Conservation (phyloP, 2,329 filamentous ascomycete genomes). For the Myriangium duriaei region DNA sequence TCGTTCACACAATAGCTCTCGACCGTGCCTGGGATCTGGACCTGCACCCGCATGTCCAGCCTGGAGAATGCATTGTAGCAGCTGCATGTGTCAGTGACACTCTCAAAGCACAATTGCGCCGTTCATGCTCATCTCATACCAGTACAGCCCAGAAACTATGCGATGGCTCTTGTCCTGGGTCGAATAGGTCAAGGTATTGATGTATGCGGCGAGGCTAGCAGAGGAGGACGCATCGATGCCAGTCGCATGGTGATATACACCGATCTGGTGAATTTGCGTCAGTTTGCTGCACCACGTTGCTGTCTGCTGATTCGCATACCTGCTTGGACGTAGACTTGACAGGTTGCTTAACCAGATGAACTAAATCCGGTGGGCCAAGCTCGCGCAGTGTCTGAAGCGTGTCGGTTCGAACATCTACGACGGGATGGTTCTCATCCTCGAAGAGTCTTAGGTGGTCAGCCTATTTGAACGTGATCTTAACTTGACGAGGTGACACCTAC, state of each 20-base stretch:
- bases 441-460: constrained; percentile 53
- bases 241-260: constrained; percentile 95
- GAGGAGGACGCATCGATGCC: constrained; percentile 96
- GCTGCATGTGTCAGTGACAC: constrained; percentile 30
- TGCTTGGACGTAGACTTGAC: constrained; percentile 46
- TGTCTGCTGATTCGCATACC: constrained; percentile 26
- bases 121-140: constrained; percentile 53
- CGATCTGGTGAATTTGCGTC: constrained; percentile 44
- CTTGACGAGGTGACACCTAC: constrained; percentile 20
- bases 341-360: constrained; percentile 77
- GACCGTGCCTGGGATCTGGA: constrained; percentile 90
- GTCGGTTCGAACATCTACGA: constrained; percentile 86
- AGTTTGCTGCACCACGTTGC: background rate
- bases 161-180: constrained; percentile 75
- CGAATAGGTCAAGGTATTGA: constrained; percentile 91
- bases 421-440: constrained; percentile 83
- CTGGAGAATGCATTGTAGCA: constrained; percentile 99
- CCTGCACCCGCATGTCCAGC: constrained; percentile 95
- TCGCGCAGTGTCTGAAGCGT: constrained; percentile 75
- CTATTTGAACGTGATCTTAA: background rate
- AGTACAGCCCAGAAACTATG: constrained; percentile 88
- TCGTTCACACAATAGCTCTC: constrained; percentile 98
- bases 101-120: background rate
- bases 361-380: constrained; percentile 87
- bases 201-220: constrained; percentile 91